Base-by-base conservation (phyloP, 441 rosid species). In the Mallotus japonicus region DNA sequence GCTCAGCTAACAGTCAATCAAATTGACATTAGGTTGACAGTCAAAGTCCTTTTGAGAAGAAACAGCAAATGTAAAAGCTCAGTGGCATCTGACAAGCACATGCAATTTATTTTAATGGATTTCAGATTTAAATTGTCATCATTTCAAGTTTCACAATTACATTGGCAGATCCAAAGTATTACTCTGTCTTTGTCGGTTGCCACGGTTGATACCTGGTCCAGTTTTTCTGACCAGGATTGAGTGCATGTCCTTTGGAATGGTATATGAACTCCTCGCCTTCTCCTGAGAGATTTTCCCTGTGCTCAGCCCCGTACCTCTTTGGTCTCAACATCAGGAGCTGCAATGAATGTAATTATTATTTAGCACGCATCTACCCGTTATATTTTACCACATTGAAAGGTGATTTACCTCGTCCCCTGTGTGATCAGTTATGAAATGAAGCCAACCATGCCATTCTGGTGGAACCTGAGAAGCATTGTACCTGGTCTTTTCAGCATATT, bases 361-460 rank as follows among this genome's bases (percentile, higher is more conserved):
- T 44, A 73, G 19, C 28, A 56, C 34, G 12, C 42, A 32, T 22
- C 54, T 62, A 4, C 24, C 60, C 40, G 20, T 16, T 22, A 65
- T 65, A 67, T 40, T 15, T 32, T 2, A 37, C 17, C 20, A 37
- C 40, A 20, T n/a, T 12, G 46, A 34, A 77, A n/a, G 17, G 58
- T 11, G 64, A 72, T 77, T 83, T 78, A 87, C 98, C 92, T 93
- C 95, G 56, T 95, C 97, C 59, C 99, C 97, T 9, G 99, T 95
- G 83, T 89, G 97, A 85, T 95, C 97, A 20, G 98, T 95, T 77
- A 95, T 76, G 82, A 58, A 83, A 79, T 95, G 99, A 76, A 95
- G 97, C 99, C 98, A 91, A n/a, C 97, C 97, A 14, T 95, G 99
- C 97, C 99, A 95, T 76, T 95, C 98, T 2, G 98, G 77, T 73